These are phyloP conservation scores for Eutrema japonicum DNA, from an alignment of 345 rosid genomes.

Conservation along the genomic window DNA sequence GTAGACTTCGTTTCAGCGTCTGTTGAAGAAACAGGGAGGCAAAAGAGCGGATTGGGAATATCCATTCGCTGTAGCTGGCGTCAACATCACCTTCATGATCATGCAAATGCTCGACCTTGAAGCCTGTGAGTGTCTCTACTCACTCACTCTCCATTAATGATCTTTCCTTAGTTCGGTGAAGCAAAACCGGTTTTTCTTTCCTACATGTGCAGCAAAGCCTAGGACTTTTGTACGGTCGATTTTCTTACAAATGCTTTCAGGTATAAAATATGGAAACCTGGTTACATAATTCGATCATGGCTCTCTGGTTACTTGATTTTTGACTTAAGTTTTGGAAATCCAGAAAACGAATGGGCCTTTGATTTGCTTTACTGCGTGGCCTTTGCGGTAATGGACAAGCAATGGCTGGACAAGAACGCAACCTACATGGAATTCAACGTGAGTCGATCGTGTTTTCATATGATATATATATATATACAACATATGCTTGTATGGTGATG, in stretches of 20 bases:
- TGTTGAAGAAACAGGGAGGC: constrained; percentile 77
- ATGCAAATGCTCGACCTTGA: constrained; percentile 97
- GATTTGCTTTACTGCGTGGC: constrained; percentile 94
- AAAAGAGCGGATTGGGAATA: constrained; percentile 91
- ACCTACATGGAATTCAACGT: constrained; percentile 97
- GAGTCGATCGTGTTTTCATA: constrained; percentile 36
- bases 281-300: background rate
- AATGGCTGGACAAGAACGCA: constrained; percentile 89
- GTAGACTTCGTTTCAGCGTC: constrained; percentile 75
- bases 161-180: background rate
- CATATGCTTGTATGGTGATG: background rate
- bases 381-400: constrained; percentile 87
- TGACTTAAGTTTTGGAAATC: background rate
- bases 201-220: constrained; percentile 65
- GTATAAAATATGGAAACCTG: constrained; percentile 44
- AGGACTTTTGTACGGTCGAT: constrained; percentile 72
- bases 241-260: constrained; percentile 86
- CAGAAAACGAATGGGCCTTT: constrained; percentile 94
- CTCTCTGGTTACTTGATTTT: background rate
- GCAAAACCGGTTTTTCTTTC: background rate
- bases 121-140: constrained; percentile 59
- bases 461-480: background rate
- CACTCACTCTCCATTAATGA: constrained; percentile 1
- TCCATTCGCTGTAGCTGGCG: constrained; percentile 98
- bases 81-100: constrained; percentile 93